These are phyloP conservation scores for Fusarium veterinarium DNA, from an alignment of 2,329 filamentous ascomycete species.

Conservation along the genomic window DNA sequence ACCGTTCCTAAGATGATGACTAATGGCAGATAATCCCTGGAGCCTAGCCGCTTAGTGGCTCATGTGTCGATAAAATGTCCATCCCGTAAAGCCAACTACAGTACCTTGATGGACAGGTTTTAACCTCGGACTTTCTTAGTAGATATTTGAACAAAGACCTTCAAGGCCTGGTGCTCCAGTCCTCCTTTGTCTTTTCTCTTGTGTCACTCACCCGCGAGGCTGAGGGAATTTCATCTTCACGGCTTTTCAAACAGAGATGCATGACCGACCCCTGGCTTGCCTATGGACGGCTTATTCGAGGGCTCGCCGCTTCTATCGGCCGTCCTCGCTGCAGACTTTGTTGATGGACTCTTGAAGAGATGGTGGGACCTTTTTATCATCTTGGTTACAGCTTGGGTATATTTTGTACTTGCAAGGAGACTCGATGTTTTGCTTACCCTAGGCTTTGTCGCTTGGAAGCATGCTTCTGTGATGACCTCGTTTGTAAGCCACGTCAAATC, in stretches of 20 bases:
- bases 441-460: slow-evolving; percentile 39
- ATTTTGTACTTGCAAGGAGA: slow-evolving; percentile 34
- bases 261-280: slow-evolving; percentile 5
- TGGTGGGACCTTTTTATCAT: neutral
- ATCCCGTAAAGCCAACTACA: neutral
- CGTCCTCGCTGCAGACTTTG: slow-evolving; percentile 34
- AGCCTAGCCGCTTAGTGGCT: neutral
- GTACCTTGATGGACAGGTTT: slow-evolving; percentile 48
- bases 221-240: neutral
- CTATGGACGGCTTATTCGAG: slow-evolving; percentile 46
- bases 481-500: slow-evolving; percentile 1
- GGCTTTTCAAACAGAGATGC: slow-evolving; percentile 20
- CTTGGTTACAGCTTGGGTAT: slow-evolving; percentile 11
- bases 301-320: slow-evolving; percentile 39
- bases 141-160: neutral
- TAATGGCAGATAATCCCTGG: slow-evolving; percentile 15
- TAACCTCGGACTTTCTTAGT: neutral
- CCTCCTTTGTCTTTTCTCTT: slow-evolving; percentile 5
- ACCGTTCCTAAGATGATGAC: slow-evolving; percentile 29
- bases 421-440: slow-evolving; percentile 44
- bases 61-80: neutral
- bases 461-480: slow-evolving; percentile 2
- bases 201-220: neutral
- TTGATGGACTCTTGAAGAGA: slow-evolving; percentile 20
- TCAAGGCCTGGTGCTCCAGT: neutral